These are phyloP conservation scores for Torrubiellomyces zombiae DNA, from an alignment of 2,329 filamentous ascomycete species.

Conservation along the genomic window DNA sequence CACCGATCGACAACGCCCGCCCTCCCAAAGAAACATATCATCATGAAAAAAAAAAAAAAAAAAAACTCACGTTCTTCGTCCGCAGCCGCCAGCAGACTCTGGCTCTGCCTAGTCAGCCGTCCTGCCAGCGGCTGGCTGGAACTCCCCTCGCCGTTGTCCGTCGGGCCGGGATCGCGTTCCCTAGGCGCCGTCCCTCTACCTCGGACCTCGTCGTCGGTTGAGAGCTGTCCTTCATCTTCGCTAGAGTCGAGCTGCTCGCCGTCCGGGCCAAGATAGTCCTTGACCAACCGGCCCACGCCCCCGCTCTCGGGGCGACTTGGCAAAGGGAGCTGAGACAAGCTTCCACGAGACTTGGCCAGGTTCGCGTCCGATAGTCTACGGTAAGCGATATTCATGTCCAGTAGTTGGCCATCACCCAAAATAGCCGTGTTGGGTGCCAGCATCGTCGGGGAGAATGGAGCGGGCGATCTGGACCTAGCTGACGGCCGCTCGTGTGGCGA, in stretches of 20 bases:
- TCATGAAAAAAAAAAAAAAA: background rate
- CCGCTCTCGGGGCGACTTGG: constrained; percentile 30
- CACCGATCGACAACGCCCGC: too few relatives aligned
- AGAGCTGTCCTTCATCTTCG: constrained; percentile 48
- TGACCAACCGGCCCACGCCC: constrained; percentile 41
- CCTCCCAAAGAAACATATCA: background rate
- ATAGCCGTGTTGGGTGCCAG: constrained; percentile 23
- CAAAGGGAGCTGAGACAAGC: constrained; percentile 42
- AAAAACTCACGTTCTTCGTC: constrained; percentile 60
- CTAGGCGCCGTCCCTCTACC: constrained; percentile 40
- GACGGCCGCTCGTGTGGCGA: constrained; percentile 33
- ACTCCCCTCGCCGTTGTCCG: constrained; percentile 18
- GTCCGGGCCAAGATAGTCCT: constrained; percentile 49
- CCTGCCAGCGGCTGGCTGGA: constrained; percentile 14
- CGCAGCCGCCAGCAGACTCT: constrained; percentile 54
- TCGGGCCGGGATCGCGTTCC: constrained; percentile 23
- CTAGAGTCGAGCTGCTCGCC: constrained; percentile 52
- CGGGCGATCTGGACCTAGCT: constrained; percentile 21
- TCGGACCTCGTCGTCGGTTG: constrained; percentile 52
- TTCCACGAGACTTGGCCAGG: constrained; percentile 45
- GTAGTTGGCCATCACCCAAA: constrained; percentile 41
- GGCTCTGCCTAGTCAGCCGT: constrained; percentile 25
- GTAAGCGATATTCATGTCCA: constrained; percentile 57
- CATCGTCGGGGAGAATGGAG: constrained; percentile 10
- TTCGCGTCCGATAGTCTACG: constrained; percentile 56